Percentiles rank a stretch among this genome's conserved stretches.
These are phyloP conservation scores for Eucalyptus curtisii DNA, from an alignment of 345 rosid genomes.

Conservation along the genomic window DNA sequence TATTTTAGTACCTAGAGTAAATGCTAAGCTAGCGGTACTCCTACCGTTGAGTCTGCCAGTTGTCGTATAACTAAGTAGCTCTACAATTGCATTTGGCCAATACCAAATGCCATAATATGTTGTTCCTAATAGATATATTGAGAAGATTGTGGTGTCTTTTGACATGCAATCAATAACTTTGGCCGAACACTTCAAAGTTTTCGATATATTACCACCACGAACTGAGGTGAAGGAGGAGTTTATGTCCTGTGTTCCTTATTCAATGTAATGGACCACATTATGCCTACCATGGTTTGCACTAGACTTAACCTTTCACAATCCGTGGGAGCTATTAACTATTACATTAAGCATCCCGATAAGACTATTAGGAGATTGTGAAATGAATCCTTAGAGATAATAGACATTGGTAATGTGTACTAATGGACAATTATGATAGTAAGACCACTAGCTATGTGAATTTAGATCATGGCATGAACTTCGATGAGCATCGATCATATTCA, in stretches of 20 bases:
- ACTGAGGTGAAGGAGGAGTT: background rate
- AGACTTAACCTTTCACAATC: background rate
- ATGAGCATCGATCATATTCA: background rate
- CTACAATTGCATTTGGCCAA: background rate
- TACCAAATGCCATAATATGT: background rate
- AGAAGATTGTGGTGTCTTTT: background rate
- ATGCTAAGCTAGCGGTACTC: background rate
- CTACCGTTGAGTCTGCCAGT: background rate
- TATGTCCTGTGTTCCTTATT: background rate
- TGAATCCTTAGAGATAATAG: background rate
- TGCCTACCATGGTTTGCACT: background rate
- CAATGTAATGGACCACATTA: background rate
- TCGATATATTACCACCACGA: no score
- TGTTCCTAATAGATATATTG: background rate
- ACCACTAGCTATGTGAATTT: background rate
- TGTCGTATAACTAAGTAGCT: background rate
- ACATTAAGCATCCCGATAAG: background rate
- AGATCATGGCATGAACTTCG: rapidly evolving
- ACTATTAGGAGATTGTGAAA: background rate
- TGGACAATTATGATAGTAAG: background rate
- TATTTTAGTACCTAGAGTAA: background rate
- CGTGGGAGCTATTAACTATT: background rate
- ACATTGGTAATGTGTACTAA: no score
- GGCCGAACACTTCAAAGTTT: background rate
- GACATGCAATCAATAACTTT: background rate